Base-by-base conservation (phyloP, 495 filamentous ascomycete genomes). In the Daldinia vernicosa region DNA sequence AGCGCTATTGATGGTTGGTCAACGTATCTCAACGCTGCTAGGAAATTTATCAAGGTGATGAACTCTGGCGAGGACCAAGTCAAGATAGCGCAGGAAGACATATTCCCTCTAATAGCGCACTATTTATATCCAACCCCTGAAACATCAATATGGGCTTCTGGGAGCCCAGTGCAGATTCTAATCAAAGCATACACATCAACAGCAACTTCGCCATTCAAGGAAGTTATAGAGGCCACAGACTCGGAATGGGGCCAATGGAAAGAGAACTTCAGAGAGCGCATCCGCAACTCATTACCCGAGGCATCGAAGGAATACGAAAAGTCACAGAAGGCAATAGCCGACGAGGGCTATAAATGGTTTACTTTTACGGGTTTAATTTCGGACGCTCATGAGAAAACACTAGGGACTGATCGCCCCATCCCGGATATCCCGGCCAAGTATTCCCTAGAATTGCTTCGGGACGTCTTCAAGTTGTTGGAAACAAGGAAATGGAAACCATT, bases 401-500 rank as follows among this genome's bases (percentile, higher is more conserved):
- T 51, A 7, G 43, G 54, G 6, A 65, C 67, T 17, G 66, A 72
- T 15, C 65, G 74, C 28, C 74, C 75, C 11, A 77, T 76, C 33
- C 75, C 75, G n/a, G 52, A 77, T 54, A 68, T 77, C 22, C 68
- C 69, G 35, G 52, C 74, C 12, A 60, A 64, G 26, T 67, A 71
- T 54, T 76, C 74, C 17, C 12, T 71, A 9, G 54, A 75, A 4
- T 47, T 85, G 14, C 52, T 85, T 17, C 56, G 71, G 7, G 78
- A 77, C 3, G 66, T 78, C 4, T 63, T 80, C 6, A 69, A 77
- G 6, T 50, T 82, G 9, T 74, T 84, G 3, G 62, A 67, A 43
- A 80, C 80, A 27, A 83, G 91, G 53, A 92, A 94, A 68, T 93
- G 92, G 50, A 95, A 95, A 73, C 91, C 93, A 0, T 97, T 92